phyloP scores from a whole-genome alignment of 2,329 filamentous ascomycete genomes.

The Chaetomium olivaceum region DNA sequence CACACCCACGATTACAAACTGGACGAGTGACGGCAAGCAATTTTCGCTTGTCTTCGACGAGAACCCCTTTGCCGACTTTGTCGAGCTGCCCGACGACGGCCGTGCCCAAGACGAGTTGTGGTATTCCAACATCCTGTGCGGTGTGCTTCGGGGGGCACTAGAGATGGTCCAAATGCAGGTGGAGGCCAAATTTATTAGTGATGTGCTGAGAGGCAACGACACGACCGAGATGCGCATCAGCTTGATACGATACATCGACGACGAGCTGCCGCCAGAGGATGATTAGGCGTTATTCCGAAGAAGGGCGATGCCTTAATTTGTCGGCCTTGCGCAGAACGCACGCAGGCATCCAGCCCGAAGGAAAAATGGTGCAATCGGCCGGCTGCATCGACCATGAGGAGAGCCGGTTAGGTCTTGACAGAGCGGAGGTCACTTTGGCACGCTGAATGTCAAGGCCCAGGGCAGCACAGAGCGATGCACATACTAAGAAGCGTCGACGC shows the following conservation, averaged over 20 bases:
- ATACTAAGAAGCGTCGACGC: not conserved
- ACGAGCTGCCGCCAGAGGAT: constrained; percentile 95
- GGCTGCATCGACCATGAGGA: not conserved
- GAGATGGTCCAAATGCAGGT: constrained; percentile 99
- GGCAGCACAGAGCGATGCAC: not conserved
- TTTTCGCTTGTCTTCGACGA: constrained; percentile 97
- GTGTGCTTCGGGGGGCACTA: constrained; percentile 82
- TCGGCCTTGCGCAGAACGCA: not conserved
- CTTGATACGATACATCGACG: constrained; percentile 90
- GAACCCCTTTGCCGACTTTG: constrained; percentile 95
- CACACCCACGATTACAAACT: constrained; percentile 88
- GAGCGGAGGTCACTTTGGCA: not conserved
- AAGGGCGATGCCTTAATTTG: not conserved
- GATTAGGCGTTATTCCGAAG: constrained; percentile 59
- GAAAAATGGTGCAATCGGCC: not conserved
- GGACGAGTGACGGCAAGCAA: constrained; percentile 93
- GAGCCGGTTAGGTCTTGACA: not conserved
- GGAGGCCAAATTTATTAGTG: constrained; percentile 93
- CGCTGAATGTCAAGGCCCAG: not conserved
- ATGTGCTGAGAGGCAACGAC: constrained; percentile 88
- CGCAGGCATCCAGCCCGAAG: not conserved
- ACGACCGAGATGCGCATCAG: constrained; percentile 96
- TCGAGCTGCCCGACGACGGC: constrained; percentile 94
- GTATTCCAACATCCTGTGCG: constrained; percentile 97
- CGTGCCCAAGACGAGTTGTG: constrained; percentile 94